These are phyloP conservation scores for Kluyveromyces wickerhamii DNA, from an alignment of 805 yeast genomes.

Conservation along the genomic window DNA sequence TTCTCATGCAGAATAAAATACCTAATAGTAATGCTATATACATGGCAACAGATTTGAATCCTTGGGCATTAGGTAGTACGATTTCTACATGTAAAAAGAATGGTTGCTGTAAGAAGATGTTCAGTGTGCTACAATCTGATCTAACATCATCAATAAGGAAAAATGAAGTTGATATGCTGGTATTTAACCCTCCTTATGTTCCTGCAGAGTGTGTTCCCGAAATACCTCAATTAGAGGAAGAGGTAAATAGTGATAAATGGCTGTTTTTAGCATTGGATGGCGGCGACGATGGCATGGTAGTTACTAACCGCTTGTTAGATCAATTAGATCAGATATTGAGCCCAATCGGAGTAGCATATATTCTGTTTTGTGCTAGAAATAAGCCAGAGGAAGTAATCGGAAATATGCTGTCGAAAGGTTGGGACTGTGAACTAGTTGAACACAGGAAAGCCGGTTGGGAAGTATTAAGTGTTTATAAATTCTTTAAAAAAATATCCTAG, in stretches of 20 bases:
- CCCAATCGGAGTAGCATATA: constrained; percentile 66
- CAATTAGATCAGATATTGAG: constrained; percentile 46
- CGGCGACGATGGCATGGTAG: constrained; percentile 84
- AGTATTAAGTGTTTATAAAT: constrained; percentile 67
- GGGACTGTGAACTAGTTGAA: constrained; percentile 48
- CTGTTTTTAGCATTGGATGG: constrained; percentile 86
- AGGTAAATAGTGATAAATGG: constrained; percentile 49
- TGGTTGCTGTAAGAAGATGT: constrained; percentile 18
- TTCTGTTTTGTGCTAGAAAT: constrained; percentile 87
- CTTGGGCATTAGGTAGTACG: constrained; percentile 59
- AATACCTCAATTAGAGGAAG: constrained; percentile 38
- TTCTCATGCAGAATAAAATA: constrained; percentile 49
- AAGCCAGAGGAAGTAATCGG: constrained; percentile 56
- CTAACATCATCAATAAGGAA: constrained; percentile 44
- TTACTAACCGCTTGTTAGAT: constrained; percentile 59
- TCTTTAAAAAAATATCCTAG: constrained; percentile 32
- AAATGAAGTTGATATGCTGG: constrained; percentile 53
- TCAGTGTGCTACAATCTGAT: constrained; percentile 51
- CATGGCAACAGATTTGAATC: constrained; percentile 73
- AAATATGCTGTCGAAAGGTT: constrained; percentile 40
- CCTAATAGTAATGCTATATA: constrained; percentile 34
- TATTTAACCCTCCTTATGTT: constrained; percentile 96
- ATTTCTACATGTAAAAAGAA: constrained; percentile 36
- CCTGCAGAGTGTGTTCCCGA: constrained; percentile 75
- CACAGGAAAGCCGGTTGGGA: constrained; percentile 94